phyloP scores from a whole-genome alignment of 2,329 filamentous ascomycete species.

The Akanthomyces muscarius region DNA sequence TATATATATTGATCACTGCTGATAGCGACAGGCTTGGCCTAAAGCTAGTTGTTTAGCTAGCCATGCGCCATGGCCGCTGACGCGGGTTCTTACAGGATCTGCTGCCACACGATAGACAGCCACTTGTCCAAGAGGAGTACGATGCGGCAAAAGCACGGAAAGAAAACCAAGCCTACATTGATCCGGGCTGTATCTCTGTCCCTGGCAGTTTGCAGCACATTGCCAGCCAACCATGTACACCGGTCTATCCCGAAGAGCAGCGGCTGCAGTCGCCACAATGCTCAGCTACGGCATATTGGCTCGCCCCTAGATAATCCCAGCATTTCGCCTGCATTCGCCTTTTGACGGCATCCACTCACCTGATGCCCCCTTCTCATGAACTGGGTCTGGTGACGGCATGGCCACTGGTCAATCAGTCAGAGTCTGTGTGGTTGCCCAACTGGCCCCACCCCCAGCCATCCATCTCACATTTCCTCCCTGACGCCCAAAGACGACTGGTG shows the following conservation, averaged over 20 bases:
- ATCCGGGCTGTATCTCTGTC: neutral
- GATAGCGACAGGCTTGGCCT: neutral
- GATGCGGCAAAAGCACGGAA: neutral
- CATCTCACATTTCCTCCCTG: constrained; percentile 9
- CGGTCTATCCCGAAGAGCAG: neutral
- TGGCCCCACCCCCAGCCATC: constrained; percentile 18
- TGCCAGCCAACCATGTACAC: constrained; percentile 6
- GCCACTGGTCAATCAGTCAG: constrained; percentile 12
- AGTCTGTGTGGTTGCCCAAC: constrained; percentile 17
- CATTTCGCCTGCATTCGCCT: neutral
- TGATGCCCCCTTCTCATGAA: constrained; percentile 2
- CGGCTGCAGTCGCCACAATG: neutral
- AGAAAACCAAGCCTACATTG: neutral
- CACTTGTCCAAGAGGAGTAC: neutral
- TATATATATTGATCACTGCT: neutral
- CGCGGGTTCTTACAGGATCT: neutral
- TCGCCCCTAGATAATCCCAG: neutral
- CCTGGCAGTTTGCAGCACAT: neutral
- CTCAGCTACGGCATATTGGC: constrained; percentile 3
- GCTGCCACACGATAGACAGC: neutral
- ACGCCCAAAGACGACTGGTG: constrained; percentile 8
- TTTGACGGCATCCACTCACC: constrained; percentile 11
- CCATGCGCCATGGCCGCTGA: neutral
- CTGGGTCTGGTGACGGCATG: constrained; percentile 16
- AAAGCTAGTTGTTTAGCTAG: neutral